Base-by-base conservation (phyloP, 2,329 filamentous ascomycete species). In the Fusarium brevicatenulatum region DNA sequence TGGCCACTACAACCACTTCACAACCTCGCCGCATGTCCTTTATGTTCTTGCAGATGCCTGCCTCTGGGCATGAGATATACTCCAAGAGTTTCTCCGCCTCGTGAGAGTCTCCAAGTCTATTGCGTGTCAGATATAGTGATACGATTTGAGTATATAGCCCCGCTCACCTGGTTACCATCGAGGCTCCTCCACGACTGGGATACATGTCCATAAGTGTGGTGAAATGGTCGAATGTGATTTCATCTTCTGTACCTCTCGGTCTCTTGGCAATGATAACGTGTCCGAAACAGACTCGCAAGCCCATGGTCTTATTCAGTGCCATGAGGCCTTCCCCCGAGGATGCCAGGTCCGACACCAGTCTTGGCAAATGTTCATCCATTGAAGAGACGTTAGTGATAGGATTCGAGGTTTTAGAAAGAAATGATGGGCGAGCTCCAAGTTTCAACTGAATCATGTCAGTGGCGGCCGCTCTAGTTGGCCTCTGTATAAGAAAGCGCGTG, bases 221-320 rank as follows among this genome's bases (percentile, higher is more conserved):
- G 36, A 82, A 80, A 7, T 78, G 64, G 15, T 71, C 34, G 30
- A 74, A 76, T 3, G 76, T 65, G 42, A 80, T 71, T 16, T 76
- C 62, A 30, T 77, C 73, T 28, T 52, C 66, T 1, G 72, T 55
- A 0, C 70, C 71, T 42, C 71, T 81, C 52, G 78, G 81, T 52
- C 76, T 78, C 28, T 70, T 63, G 7, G 62, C 67, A 34, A 81
- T 67, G 12, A 71, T 71, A 4, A 83, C 42, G 18, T 71, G 74
- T 4, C 81, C 82, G 68, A 82, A 82, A 50, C 73, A 76, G 56
- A 83, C 73, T 5, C 78, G 72, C 77, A 83, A 80, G 25, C 67
- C 76, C 37, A 83, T 64, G 3, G 71, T 61, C 37, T 78, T 72
- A 10, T 68, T 71, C 16, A 80, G 42, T 16, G 73, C 68, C 56